Conservation (phyloP, 2,329 filamentous ascomycete species). For the Aspergillus fumigatus region DNA sequence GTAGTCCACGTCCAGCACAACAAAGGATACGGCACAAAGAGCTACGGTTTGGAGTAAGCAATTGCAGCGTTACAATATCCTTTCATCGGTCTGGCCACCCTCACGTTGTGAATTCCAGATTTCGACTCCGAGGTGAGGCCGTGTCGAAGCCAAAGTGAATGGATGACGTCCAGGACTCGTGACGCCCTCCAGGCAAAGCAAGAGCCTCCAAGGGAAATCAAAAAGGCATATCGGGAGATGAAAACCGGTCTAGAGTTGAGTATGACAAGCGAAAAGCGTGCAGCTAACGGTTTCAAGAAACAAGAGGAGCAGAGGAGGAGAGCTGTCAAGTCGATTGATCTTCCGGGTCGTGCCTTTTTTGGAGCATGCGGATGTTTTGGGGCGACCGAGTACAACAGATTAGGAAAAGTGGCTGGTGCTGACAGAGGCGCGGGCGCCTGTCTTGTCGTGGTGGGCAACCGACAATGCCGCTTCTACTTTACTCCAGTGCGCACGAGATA, state of each 20-base stretch:
- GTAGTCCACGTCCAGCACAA: not conserved
- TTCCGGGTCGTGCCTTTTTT: not conserved
- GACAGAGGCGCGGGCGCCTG: slow-evolving; percentile 18
- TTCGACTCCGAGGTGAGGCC: slow-evolving; percentile 4
- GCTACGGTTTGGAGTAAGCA: not conserved
- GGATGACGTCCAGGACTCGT: slow-evolving; percentile 20
- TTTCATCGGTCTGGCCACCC: slow-evolving; percentile 1
- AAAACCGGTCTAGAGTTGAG: not conserved
- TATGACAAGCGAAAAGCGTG: not conserved
- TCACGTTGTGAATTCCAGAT: not conserved
- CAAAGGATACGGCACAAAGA: not conserved
- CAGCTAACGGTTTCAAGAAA: not conserved
- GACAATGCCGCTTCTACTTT: not conserved
- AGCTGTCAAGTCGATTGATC: not conserved
- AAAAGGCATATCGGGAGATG: slow-evolving; percentile 18
- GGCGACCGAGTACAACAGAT: slow-evolving; percentile 4
- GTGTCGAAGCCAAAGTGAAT: slow-evolving; percentile 14
- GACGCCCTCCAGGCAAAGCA: slow-evolving; percentile 19
- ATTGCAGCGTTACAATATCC: not conserved
- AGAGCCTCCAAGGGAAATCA: slow-evolving; percentile 14
- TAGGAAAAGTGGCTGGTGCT: slow-evolving; percentile 18
- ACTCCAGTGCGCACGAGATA: not conserved
- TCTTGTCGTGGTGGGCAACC: slow-evolving; percentile 30
- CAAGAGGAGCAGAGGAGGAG: not conserved
- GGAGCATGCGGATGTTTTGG: slow-evolving; percentile 20